Conservation (phyloP, 495 filamentous ascomycete species). For the Penicillium soppii region DNA sequence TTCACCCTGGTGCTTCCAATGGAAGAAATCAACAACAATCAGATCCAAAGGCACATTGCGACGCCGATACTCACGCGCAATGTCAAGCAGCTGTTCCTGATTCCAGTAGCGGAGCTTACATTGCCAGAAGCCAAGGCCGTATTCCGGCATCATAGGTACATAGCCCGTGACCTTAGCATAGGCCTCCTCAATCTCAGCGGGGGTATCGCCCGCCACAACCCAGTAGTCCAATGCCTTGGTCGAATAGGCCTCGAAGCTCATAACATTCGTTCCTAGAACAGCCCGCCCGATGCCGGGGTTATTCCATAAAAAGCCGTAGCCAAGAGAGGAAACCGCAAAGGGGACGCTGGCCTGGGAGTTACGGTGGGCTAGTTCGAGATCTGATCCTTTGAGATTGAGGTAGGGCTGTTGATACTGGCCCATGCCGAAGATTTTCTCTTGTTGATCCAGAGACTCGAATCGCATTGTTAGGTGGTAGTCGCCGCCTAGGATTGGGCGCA, state of each 20-base stretch:
- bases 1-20: constrained; percentile 59
- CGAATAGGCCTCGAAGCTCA: constrained; percentile 57
- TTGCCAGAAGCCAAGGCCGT: constrained; percentile 63
- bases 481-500: constrained; percentile 49
- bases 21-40: constrained; percentile 62
- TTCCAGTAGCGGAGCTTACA: constrained; percentile 60
- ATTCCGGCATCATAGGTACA: constrained; percentile 62
- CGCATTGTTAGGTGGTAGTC: constrained; percentile 54
- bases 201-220: constrained; percentile 55
- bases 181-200: constrained; percentile 49
- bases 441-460: constrained; percentile 48
- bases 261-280: constrained; percentile 55
- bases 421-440: constrained; percentile 62
- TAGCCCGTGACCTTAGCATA: constrained; percentile 52
- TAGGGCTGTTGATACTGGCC: constrained; percentile 60
- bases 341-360: constrained; percentile 61
- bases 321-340: constrained; percentile 52
- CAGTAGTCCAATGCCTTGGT: constrained; percentile 56
- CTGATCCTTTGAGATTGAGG: constrained; percentile 55
- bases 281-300: constrained; percentile 56
- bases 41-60: constrained; percentile 53
- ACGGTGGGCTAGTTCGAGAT: constrained; percentile 60
- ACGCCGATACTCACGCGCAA: constrained; percentile 53
- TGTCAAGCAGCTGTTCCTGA: constrained; percentile 54
- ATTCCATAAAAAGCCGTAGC: constrained; percentile 61